A percentile compares a stretch with the other conserved stretches of the same genome.
These are phyloP conservation scores for Colletotrichum zoysiae DNA, from an alignment of 2,329 filamentous ascomycete genomes.

Conservation along the genomic window DNA sequence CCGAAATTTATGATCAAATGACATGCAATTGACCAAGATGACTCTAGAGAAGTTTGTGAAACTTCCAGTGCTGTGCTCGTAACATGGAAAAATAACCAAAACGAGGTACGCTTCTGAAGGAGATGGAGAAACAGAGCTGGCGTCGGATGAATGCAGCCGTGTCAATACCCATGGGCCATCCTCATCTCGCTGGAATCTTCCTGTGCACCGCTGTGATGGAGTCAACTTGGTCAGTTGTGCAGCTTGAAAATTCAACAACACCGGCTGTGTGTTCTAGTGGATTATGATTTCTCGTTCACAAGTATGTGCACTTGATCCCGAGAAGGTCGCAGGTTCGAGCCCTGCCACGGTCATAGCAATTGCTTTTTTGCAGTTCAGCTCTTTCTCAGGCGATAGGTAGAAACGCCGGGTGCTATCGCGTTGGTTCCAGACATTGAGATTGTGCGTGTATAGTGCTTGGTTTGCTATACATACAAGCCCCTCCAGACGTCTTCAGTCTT, in stretches of 20 bases:
- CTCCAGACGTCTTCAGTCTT: neutral
- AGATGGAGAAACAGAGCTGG: neutral
- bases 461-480: neutral
- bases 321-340: slow-evolving; percentile 33
- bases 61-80: neutral
- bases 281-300: slow-evolving; percentile 33
- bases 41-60: neutral
- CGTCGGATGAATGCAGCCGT: no score
- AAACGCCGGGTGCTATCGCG: neutral
- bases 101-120: neutral
- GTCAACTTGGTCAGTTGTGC: neutral
- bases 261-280: slow-evolving; percentile 31
- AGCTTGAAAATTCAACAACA: rapidly evolving
- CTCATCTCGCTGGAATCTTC: neutral
- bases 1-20: neutral
- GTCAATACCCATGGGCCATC: neutral
- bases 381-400: neutral
- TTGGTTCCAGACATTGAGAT: neutral
- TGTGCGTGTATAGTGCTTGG: neutral
- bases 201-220: neutral
- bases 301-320: slow-evolving; percentile 21
- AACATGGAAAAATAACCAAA: neutral
- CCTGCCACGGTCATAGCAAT: slow-evolving; percentile 27
- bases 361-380: neutral
- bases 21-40: neutral